phyloP scores from a whole-genome alignment of 164 flowering plant species.

The Vitis labrusca region DNA sequence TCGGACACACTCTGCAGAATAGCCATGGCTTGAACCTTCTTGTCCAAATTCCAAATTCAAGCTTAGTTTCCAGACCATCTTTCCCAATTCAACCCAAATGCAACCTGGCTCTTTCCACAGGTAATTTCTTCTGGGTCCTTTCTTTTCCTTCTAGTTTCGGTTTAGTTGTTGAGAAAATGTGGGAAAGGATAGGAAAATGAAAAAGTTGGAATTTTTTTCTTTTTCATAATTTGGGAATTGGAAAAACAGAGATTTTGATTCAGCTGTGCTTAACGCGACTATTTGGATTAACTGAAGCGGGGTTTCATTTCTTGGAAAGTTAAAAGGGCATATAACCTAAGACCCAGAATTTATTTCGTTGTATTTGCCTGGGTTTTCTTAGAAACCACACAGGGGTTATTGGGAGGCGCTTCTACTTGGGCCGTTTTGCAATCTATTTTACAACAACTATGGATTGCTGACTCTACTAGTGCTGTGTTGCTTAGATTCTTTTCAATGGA shows the following conservation, averaged over 20 bases:
- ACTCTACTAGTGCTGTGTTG: background rate
- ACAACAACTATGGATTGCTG: background rate
- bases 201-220: background rate
- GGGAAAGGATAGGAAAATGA: background rate
- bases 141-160: background rate
- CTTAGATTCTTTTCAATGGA: background rate
- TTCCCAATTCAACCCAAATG: slow-evolving; percentile 16
- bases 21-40: slow-evolving; percentile 24
- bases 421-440: background rate
- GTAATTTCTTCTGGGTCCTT: slow-evolving; percentile 13
- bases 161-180: slow-evolving; percentile 7
- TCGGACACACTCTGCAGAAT: slow-evolving; percentile 17
- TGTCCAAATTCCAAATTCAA: slow-evolving; percentile 22
- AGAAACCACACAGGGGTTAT: background rate
- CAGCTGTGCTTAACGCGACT: too few species aligned
- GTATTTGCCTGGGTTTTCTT: background rate
- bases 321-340: background rate
- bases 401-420: background rate
- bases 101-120: slow-evolving; percentile 19
- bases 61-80: slow-evolving; percentile 8
- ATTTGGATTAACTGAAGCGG: too few species aligned
- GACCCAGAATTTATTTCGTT: background rate
- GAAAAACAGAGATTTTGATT: background rate
- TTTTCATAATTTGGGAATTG: background rate
- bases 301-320: too few species aligned